phyloP scores from a whole-genome alignment of 345 rosid species.

The Boechera retrofracta region DNA sequence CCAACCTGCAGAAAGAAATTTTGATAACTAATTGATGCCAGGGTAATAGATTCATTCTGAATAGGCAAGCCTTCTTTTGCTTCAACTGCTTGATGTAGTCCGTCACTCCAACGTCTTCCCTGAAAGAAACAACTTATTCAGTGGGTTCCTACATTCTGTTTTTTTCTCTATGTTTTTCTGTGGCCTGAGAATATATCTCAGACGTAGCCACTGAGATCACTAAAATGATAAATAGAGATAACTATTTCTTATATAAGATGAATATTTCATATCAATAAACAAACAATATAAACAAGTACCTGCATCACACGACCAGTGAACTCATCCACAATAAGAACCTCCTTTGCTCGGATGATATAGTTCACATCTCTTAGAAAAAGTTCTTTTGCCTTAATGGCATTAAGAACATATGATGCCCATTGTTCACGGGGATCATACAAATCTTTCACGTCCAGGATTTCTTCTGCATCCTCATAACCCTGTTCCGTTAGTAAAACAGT shows the following conservation, averaged over 20 bases:
- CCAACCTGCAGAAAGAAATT: slow-evolving; percentile 98
- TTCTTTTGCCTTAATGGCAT: slow-evolving; percentile 96
- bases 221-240: background rate
- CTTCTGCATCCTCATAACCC: slow-evolving; percentile 97
- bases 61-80: slow-evolving; percentile 97
- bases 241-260: background rate
- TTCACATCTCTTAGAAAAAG: slow-evolving; percentile 93
- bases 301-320: slow-evolving; percentile 99
- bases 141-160: slow-evolving; percentile 15
- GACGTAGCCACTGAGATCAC: slow-evolving; percentile 12
- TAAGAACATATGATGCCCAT: slow-evolving; percentile 89
- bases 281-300: slow-evolving; percentile 53
- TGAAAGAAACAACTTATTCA: slow-evolving; percentile 41
- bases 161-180: background rate
- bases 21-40: slow-evolving; percentile 97
- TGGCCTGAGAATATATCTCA: background rate
- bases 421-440: slow-evolving; percentile 97
- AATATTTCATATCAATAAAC: slow-evolving; percentile 12
- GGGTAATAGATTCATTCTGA: slow-evolving; percentile 93
- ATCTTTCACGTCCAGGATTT: slow-evolving; percentile 87
- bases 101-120: slow-evolving; percentile 99
- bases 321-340: slow-evolving; percentile 97
- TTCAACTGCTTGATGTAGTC: slow-evolving; percentile 99
- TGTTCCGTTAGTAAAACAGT: slow-evolving; percentile 91
- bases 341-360: slow-evolving; percentile 90